Conservation (phyloP, 2,329 filamentous ascomycete species). For the Ophiosphaerella korrae region DNA sequence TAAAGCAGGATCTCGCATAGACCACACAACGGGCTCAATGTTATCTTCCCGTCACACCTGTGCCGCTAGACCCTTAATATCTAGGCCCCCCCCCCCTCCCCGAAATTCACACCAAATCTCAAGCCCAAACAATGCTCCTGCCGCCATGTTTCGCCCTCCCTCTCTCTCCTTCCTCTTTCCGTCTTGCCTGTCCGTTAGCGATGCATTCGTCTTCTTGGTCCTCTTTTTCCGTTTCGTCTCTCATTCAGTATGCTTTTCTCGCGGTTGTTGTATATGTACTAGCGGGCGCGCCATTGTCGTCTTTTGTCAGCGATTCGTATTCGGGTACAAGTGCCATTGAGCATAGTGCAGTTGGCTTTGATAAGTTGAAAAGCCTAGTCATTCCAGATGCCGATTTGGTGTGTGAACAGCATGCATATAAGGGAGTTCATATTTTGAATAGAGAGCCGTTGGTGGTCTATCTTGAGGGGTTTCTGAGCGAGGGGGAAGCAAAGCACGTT, state of each 20-base stretch:
- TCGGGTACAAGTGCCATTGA: conserved; percentile 5
- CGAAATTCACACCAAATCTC: background rate
- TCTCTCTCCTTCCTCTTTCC: background rate
- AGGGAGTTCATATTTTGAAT: conserved; percentile 56
- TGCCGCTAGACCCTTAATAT: conserved; percentile 2
- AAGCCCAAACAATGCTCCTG: background rate
- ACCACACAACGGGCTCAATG: background rate
- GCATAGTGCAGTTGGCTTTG: conserved; percentile 12
- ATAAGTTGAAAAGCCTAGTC: conserved; percentile 46
- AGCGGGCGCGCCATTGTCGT: conserved; percentile 42
- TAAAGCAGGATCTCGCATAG: background rate
- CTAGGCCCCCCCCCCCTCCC: no score
- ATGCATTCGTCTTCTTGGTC: conserved; percentile 9
- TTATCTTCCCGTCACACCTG: conserved; percentile 1
- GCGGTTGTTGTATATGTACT: conserved; percentile 39
- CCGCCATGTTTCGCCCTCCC: background rate
- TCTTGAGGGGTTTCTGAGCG: conserved; percentile 60
- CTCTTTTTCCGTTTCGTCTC: conserved; percentile 22
- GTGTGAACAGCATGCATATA: conserved; percentile 48
- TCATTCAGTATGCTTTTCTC: conserved; percentile 40
- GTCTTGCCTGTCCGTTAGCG: background rate
- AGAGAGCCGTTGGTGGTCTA: conserved; percentile 63
- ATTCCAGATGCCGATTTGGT: conserved; percentile 46
- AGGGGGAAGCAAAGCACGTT: conserved; percentile 56
- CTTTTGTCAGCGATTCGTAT: conserved; percentile 1